phyloP scores from a whole-genome alignment of 495 filamentous ascomycete genomes.

The Annulohypoxylon bovei region DNA sequence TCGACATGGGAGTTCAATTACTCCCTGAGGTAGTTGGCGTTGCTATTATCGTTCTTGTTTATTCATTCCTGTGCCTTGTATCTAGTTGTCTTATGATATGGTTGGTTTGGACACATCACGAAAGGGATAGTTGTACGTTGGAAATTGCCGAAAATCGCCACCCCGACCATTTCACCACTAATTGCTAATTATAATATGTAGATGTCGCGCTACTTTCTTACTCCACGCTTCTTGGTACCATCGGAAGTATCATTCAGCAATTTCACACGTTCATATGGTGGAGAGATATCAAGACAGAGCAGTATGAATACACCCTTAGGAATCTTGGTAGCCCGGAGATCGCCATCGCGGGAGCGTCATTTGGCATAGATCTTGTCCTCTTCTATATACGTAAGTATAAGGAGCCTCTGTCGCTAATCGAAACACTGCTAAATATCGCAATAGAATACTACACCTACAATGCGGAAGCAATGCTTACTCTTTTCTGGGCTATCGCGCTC shows the following conservation, averaged over 20 bases:
- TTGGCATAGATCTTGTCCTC: slow-evolving; percentile 54
- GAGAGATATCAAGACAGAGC: slow-evolving; percentile 53
- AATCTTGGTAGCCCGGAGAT: slow-evolving; percentile 55
- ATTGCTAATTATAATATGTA: slow-evolving; percentile 33
- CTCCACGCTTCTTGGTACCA: slow-evolving; percentile 50
- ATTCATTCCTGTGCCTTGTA: slow-evolving; percentile 53
- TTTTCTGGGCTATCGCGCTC: slow-evolving; percentile 59
- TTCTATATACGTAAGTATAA: slow-evolving; percentile 56
- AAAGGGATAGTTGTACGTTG: slow-evolving; percentile 58
- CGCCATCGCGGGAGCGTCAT: slow-evolving; percentile 57
- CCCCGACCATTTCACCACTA: background rate
- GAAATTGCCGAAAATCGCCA: background rate
- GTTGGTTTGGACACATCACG: slow-evolving; percentile 56
- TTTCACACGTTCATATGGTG: slow-evolving; percentile 56
- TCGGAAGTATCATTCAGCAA: slow-evolving; percentile 58
- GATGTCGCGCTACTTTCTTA: slow-evolving; percentile 57
- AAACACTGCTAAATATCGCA: background rate
- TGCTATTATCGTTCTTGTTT: slow-evolving; percentile 53
- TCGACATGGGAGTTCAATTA: slow-evolving; percentile 54
- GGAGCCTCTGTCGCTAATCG: too few species aligned
- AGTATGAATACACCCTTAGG: slow-evolving; percentile 49
- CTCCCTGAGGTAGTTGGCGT: slow-evolving; percentile 51
- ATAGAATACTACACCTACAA: slow-evolving; percentile 62
- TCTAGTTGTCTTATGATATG: slow-evolving; percentile 50
- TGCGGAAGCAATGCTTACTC: slow-evolving; percentile 56